Base-by-base conservation (phyloP, 805 yeast species). In the Saccharomycopsis lassenensis region DNA sequence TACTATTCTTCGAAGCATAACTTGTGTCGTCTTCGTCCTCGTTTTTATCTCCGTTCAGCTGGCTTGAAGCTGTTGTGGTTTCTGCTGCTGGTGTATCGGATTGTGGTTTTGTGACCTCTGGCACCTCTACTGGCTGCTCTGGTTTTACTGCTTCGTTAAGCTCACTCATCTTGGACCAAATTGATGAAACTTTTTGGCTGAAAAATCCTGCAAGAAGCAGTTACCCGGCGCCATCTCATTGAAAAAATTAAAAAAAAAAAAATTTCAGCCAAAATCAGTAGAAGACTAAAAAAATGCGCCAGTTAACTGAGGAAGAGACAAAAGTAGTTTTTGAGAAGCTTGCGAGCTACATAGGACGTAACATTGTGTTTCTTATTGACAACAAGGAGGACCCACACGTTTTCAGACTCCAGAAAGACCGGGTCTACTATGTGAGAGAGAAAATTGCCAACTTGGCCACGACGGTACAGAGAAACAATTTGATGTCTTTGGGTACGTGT, bases 341-440 rank as follows among this genome's bases (percentile, higher is more conserved):
- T 39, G 96, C 97, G 43, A 89, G 81, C 57, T 91, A 91, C 53
- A 83, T 91, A 47, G 98, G 98, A n/a, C 71, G 95, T 57, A 91
- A 89, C 59, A 89, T 91, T 40, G 75, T 94, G 4, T 76, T 76
- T 44, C 63, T 91, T 40, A 84, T 91, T 41, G 93, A 89, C 51
- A 79, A 85, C 52, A 53, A 61, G 14, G 80, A 80, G 47, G 82
- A 83, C 48, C 94, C 94, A 14, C 94, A 86, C 61, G 95, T 93
- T 26, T 85, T 91, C 67, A 73, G 98, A 56, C 67, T 91, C 43
- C 98, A 91, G 57, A 91, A 91, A 58, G 97, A 91, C 56, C 63
- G 98, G 53, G 98, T 91, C 0, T 91, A 91, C 64, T 91, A 89
- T 55, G 93, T 89, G 26, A 67, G 81, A 30, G 95, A 84, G 49